A percentile compares a stretch with the other conserved stretches of the same genome.
phyloP scores from a whole-genome alignment of 768 basidiomycete genomes.

The Naganishia vishniacii region DNA sequence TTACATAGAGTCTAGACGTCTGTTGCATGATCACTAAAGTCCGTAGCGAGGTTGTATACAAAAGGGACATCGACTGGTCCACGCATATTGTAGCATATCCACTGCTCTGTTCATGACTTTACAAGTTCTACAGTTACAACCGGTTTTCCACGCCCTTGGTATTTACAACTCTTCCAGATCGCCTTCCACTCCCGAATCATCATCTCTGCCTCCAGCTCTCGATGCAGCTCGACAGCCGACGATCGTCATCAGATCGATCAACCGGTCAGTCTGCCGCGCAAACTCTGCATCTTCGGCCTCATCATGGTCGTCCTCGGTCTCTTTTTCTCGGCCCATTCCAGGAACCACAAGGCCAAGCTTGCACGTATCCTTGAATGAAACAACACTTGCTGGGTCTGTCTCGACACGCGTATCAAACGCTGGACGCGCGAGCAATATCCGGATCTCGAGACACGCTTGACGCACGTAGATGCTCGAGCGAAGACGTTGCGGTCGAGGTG shows the following conservation, averaged over 20 bases:
- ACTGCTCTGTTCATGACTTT: slow-evolving; percentile 12
- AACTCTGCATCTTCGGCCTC: slow-evolving; percentile 27
- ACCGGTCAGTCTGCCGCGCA: slow-evolving; percentile 20
- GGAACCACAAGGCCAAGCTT: neutral
- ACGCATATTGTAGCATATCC: slow-evolving; percentile 12
- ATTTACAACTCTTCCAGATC: slow-evolving; percentile 17
- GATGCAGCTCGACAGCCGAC: slow-evolving; percentile 11
- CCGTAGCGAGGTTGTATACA: slow-evolving; percentile 8
- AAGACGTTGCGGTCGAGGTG: slow-evolving; percentile 20
- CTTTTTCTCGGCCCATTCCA: slow-evolving; percentile 4
- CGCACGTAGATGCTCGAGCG: slow-evolving; percentile 6
- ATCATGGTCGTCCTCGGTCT: slow-evolving; percentile 8
- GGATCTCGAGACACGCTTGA: slow-evolving; percentile 29
- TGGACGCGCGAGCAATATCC: slow-evolving; percentile 37
- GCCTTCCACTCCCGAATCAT: slow-evolving; percentile 10
- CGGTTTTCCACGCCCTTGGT: neutral
- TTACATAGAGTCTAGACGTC: slow-evolving; percentile 1
- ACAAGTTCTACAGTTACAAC: neutral
- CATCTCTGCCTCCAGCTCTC: slow-evolving; percentile 1
- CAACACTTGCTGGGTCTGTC: neutral
- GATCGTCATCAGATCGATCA: slow-evolving; percentile 21
- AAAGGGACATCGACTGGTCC: no score
- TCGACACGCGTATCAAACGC: slow-evolving; percentile 30
- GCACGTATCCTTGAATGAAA: neutral
- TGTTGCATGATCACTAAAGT: neutral